Percentiles rank a stretch among this genome's conserved stretches.
phyloP scores from a whole-genome alignment of 208 protist genomes.

The Leptomonas seymouri region DNA sequence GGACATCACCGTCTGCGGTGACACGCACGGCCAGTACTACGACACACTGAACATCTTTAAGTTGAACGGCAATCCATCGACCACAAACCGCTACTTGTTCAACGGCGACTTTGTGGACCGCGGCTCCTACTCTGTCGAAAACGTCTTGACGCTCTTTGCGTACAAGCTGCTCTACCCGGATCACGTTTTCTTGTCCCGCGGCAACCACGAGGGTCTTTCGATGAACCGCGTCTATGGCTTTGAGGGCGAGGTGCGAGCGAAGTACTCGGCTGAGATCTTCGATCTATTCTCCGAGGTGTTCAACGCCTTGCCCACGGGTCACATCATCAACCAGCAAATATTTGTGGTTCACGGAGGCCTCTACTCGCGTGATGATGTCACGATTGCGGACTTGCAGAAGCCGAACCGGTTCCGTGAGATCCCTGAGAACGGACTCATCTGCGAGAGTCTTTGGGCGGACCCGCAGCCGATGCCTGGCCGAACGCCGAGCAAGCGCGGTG shows the following conservation, averaged over 20 bases:
- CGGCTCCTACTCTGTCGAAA: slow-evolving; percentile 97
- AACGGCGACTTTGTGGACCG: slow-evolving; percentile 97
- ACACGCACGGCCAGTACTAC: slow-evolving; percentile 99
- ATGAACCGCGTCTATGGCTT: slow-evolving; percentile 99
- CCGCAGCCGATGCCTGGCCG: slow-evolving; percentile 93
- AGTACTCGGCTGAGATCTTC: slow-evolving; percentile 94
- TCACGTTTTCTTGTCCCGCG: slow-evolving; percentile 94
- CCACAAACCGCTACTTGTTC: slow-evolving; percentile 95
- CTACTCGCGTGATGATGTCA: slow-evolving; percentile 96
- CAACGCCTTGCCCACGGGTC: slow-evolving; percentile 93
- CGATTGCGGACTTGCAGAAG: slow-evolving; percentile 95
- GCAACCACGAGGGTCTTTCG: slow-evolving; percentile 96
- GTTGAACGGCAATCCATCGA: slow-evolving; percentile 83
- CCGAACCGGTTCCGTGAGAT: slow-evolving; percentile 95
- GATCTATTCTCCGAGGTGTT: slow-evolving; percentile 97
- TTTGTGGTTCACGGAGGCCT: slow-evolving; percentile 98
- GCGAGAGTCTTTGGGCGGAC: slow-evolving; percentile 97
- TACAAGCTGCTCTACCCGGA: slow-evolving; percentile 97
- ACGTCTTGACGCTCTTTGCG: slow-evolving; percentile 95
- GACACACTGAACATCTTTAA: slow-evolving; percentile 98
- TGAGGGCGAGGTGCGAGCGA: slow-evolving; percentile 96
- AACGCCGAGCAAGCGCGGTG: slow-evolving; percentile 95
- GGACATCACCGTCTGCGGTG: slow-evolving; percentile 98
- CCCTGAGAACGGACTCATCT: slow-evolving; percentile 95
- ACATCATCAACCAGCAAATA: slow-evolving; percentile 93